Conservation (phyloP, 257 asterid genomes). For the Solanum etuberosum region DNA sequence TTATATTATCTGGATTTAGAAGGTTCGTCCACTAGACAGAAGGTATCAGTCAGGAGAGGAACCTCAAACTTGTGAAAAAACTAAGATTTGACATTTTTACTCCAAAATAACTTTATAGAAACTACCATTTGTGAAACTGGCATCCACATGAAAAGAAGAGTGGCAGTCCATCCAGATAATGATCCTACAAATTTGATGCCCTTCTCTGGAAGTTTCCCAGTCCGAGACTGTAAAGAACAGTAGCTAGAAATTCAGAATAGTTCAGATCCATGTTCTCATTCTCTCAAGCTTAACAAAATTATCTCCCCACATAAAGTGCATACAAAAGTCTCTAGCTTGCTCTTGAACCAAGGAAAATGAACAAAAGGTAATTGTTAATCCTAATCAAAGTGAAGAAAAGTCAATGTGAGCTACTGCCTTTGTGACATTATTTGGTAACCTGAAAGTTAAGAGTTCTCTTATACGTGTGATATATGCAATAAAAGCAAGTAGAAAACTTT, state of each 20-base stretch:
- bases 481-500: neutral
- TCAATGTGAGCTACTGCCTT: neutral
- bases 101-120: neutral
- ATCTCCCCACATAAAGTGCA: neutral
- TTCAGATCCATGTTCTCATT: neutral
- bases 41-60: slow-evolving; percentile 4
- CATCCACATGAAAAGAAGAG: slow-evolving; percentile 99
- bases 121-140: slow-evolving; percentile 83
- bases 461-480: neutral
- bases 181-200: slow-evolving; percentile 62
- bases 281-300: neutral
- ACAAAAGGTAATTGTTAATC: neutral
- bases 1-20: slow-evolving; percentile 76
- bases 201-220: slow-evolving; percentile 71
- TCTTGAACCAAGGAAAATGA: neutral
- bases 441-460: neutral
- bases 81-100: neutral
- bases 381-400: neutral
- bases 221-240: slow-evolving; percentile 49
- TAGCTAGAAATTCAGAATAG: neutral
- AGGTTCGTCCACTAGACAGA: slow-evolving; percentile 75
- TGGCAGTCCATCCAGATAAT: slow-evolving; percentile 90
- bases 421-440: neutral
- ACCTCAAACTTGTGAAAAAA: slow-evolving; percentile 1
- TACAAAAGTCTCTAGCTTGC: neutral